phyloP scores from a whole-genome alignment of 331 rosid species.

The Acacia concinna region DNA sequence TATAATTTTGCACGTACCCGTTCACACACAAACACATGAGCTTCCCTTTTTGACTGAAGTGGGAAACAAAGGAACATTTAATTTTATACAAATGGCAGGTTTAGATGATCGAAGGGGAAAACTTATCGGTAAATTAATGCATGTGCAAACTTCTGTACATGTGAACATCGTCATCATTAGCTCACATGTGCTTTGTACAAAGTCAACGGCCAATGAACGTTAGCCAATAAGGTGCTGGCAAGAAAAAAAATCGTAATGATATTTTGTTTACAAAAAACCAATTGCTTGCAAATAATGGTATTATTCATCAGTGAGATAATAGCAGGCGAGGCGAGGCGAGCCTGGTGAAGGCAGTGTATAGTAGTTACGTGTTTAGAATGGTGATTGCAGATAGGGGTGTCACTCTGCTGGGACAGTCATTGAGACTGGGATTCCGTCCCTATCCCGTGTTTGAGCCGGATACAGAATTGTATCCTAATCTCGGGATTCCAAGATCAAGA shows the following conservation, averaged over 20 bases:
- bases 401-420: too few species aligned
- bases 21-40: not conserved
- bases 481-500: too few species aligned
- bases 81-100: not conserved
- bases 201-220: not conserved
- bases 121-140: not conserved
- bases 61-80: not conserved
- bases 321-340: not conserved
- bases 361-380: too few species aligned
- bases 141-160: not conserved
- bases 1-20: not conserved
- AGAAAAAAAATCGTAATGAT: not conserved
- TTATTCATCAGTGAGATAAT: not conserved
- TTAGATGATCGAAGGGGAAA: slow-evolving; percentile 5
- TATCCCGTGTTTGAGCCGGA: too few species aligned
- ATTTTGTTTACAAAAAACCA: not conserved
- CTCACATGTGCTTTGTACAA: not conserved
- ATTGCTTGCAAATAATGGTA: not conserved
- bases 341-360: too few species aligned
- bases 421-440: too few species aligned
- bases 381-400: too few species aligned
- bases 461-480: too few species aligned
- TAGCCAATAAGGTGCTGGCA: not conserved
- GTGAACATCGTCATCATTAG: not conserved
- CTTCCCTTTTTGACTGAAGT: slow-evolving; percentile 16